Percentiles rank a stretch among this genome's conserved stretches.
phyloP scores from a whole-genome alignment of 2,329 filamentous ascomycete genomes.

The Aspergillus eucalypticola region DNA sequence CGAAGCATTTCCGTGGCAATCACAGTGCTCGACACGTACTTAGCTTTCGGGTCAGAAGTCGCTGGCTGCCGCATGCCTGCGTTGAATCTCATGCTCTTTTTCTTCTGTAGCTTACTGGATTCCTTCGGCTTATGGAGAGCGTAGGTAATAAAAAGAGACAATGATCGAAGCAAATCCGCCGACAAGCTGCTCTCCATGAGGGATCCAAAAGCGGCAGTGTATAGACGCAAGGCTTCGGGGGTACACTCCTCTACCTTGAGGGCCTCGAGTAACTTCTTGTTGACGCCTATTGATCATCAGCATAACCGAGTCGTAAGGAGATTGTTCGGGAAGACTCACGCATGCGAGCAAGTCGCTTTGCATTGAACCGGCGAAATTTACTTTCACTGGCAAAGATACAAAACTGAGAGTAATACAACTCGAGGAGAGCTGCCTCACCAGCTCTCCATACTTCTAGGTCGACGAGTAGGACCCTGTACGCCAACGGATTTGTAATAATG shows the following conservation, averaged over 20 bases:
- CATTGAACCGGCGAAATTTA: slow-evolving; percentile 90
- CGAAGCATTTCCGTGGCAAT: slow-evolving; percentile 73
- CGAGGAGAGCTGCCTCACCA: slow-evolving; percentile 73
- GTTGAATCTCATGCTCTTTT: slow-evolving; percentile 46
- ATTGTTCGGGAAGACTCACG: slow-evolving; percentile 57
- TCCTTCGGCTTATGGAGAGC: slow-evolving; percentile 69
- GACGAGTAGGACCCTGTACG: slow-evolving; percentile 86
- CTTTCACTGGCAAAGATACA: slow-evolving; percentile 83
- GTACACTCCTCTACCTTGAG: slow-evolving; percentile 81
- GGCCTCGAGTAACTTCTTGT: slow-evolving; percentile 85
- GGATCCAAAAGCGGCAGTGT: slow-evolving; percentile 75
- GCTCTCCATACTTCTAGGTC: slow-evolving; percentile 92
- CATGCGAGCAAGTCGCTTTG: slow-evolving; percentile 83
- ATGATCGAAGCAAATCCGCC: slow-evolving; percentile 78
- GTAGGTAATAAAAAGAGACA: slow-evolving; percentile 92
- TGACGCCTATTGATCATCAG: slow-evolving; percentile 63
- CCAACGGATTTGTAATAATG: slow-evolving; percentile 92
- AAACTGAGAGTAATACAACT: slow-evolving; percentile 92
- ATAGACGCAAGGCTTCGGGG: slow-evolving; percentile 70
- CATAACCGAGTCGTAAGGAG: neutral
- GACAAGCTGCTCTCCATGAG: slow-evolving; percentile 79
- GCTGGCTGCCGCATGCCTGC: slow-evolving; percentile 30
- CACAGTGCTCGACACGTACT: slow-evolving; percentile 61
- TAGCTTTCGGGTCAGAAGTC: slow-evolving; percentile 36
- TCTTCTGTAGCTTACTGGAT: slow-evolving; percentile 43